These are phyloP conservation scores for Rhizopogon roseolus DNA, from an alignment of 768 basidiomycete species.

Conservation along the genomic window DNA sequence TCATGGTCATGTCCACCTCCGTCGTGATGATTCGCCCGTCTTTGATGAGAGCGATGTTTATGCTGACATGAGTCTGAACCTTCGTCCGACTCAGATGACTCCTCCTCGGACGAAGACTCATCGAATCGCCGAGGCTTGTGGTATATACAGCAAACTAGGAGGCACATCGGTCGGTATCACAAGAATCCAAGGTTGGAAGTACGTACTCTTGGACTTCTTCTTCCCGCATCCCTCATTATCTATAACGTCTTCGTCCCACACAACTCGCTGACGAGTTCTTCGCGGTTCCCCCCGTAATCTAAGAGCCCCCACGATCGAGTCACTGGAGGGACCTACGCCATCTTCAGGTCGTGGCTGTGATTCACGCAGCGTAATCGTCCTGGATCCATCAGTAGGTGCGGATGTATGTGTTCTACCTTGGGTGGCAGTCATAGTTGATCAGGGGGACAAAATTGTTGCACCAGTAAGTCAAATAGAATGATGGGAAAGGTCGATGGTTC, in stretches of 20 bases:
- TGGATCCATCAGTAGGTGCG: constrained; percentile 46
- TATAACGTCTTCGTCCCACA: constrained; percentile 80
- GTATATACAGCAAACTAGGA: constrained; percentile 92
- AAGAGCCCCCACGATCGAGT: constrained; percentile 42
- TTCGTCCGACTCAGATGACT: constrained; percentile 49
- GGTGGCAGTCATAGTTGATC: constrained; percentile 18
- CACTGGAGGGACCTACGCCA: constrained; percentile 19
- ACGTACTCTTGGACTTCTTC: constrained; percentile 92
- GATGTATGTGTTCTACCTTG: constrained; percentile 32
- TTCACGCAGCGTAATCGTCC: constrained; percentile 45
- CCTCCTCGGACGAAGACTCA: constrained; percentile 66
- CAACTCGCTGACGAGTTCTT: constrained; percentile 52
- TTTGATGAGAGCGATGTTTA: neutral
- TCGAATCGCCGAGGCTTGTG: constrained; percentile 78
- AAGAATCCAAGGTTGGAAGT: neutral
- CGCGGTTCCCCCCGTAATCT: constrained; percentile 53
- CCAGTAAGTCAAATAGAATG: neutral
- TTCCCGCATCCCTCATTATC: constrained; percentile 88
- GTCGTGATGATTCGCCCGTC: constrained; percentile 4
- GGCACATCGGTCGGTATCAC: neutral
- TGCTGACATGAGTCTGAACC: constrained; percentile 23
- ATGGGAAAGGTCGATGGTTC: neutral
- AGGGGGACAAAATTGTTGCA: neutral
- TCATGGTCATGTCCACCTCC: constrained; percentile 1
- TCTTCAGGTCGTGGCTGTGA: constrained; percentile 27